These are phyloP conservation scores for Saksenaea oblongispora DNA, from an alignment of 371 early-diverging fungal species.

Conservation along the genomic window DNA sequence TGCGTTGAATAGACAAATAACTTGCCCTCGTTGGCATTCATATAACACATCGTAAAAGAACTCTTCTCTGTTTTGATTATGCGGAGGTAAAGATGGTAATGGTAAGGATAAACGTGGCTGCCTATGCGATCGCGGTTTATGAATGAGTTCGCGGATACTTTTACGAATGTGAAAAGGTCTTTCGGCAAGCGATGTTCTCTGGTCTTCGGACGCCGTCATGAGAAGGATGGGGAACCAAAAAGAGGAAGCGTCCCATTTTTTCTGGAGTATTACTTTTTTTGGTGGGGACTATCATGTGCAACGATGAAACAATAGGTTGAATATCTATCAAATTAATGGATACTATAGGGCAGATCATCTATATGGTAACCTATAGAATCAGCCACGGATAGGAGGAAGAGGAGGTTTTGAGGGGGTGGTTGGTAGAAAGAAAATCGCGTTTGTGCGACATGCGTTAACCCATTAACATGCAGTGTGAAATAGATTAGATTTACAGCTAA, in stretches of 20 bases:
- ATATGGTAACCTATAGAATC: too few relatives aligned
- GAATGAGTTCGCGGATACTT: constrained; percentile 37
- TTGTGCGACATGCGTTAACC: not conserved
- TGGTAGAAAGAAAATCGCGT: not conserved
- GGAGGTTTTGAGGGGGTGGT: not conserved
- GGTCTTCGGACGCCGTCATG: not conserved
- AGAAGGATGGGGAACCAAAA: not conserved
- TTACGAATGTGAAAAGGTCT: constrained; percentile 32
- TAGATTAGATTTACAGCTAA: not conserved
- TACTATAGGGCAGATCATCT: too few relatives aligned
- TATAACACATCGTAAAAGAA: constrained; percentile 51
- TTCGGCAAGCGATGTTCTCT: constrained; percentile 4
- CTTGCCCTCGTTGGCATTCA: constrained; percentile 59
- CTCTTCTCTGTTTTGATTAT: constrained; percentile 24
- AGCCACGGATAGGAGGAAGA: too few relatives aligned
- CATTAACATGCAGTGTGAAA: not conserved
- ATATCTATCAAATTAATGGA: too few relatives aligned
- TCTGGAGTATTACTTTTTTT: not conserved
- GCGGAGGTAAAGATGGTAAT: constrained; percentile 38
- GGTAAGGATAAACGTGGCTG: constrained; percentile 18
- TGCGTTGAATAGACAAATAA: not conserved
- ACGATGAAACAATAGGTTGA: not conserved
- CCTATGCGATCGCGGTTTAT: constrained; percentile 22
- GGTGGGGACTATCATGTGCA: not conserved
- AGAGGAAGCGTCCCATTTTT: not conserved